A percentile compares a stretch with the other conserved stretches of the same genome.
phyloP scores from a whole-genome alignment of 768 basidiomycete genomes.

The Leccinellum albellum region DNA sequence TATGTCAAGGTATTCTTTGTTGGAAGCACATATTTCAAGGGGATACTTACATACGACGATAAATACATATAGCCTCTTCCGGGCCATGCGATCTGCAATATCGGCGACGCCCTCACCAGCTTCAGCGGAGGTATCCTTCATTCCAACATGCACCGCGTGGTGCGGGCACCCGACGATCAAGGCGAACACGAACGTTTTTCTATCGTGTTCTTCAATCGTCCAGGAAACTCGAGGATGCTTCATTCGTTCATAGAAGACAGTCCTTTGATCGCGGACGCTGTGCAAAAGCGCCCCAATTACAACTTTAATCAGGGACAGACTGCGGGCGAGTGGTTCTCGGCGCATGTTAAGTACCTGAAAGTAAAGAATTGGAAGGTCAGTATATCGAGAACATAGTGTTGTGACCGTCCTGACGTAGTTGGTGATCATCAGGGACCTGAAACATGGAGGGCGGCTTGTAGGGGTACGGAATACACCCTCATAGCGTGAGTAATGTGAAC shows the following conservation, averaged over 20 bases:
- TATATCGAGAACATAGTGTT: neutral
- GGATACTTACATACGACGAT: neutral
- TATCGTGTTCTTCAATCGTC: neutral
- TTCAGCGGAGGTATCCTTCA: neutral
- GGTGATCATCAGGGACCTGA: slow-evolving; percentile 24
- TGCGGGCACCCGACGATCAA: neutral
- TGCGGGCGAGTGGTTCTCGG: neutral
- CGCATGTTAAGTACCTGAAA: neutral
- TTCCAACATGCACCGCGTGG: neutral
- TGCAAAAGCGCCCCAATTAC: neutral
- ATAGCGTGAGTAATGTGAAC: neutral
- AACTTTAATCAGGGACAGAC: neutral
- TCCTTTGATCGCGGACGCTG: neutral
- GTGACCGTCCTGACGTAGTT: neutral
- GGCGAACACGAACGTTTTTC: neutral
- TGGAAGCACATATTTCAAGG: neutral
- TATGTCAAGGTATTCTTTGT: neutral
- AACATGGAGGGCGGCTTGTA: slow-evolving; percentile 24
- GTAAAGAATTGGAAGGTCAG: neutral
- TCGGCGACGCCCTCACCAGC: neutral
- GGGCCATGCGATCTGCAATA: neutral
- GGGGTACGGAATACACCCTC: slow-evolving; percentile 28
- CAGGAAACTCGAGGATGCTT: neutral
- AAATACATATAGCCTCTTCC: neutral
- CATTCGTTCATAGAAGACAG: neutral